phyloP scores from a whole-genome alignment of 2,329 filamentous ascomycete species.

The Pyrenophora graminea region DNA sequence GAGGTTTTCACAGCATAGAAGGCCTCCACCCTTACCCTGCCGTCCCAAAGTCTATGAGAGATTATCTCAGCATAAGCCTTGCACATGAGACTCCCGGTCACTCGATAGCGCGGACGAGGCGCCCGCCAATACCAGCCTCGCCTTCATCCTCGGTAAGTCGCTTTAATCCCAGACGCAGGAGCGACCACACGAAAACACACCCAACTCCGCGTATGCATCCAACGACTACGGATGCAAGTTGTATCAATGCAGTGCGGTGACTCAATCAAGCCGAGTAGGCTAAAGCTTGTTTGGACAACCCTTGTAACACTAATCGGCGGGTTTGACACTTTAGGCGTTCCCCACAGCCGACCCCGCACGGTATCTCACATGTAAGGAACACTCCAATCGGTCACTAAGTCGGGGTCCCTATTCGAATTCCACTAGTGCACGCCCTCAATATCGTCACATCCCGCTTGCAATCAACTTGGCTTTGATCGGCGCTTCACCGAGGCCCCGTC shows the following conservation, averaged over 20 bases:
- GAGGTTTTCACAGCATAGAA: constrained; percentile 35
- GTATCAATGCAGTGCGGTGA: constrained; percentile 19
- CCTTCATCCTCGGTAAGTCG: constrained; percentile 14
- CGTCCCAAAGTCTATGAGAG: constrained; percentile 12
- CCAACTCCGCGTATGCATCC: constrained; percentile 12
- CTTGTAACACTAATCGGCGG: constrained; percentile 21
- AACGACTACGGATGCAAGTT: constrained; percentile 8
- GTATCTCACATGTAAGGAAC: constrained; percentile 15
- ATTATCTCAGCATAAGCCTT: constrained; percentile 20
- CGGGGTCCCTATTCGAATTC: background rate
- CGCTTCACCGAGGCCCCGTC: background rate
- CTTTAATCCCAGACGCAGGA: constrained; percentile 6
- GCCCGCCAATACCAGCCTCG: constrained; percentile 8
- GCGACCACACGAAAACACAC: background rate
- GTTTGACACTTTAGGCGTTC: constrained; percentile 13
- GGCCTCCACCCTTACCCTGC: constrained; percentile 17
- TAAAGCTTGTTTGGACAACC: constrained; percentile 27
- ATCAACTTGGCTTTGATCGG: background rate
- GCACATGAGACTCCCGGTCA: constrained; percentile 12
- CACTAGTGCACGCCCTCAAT: background rate
- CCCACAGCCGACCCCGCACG: constrained; percentile 13
- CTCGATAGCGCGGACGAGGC: constrained; percentile 2
- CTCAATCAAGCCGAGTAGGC: constrained; percentile 21
- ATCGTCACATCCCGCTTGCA: background rate
- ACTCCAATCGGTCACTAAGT: constrained; percentile 10